Percentiles rank a stretch among this genome's conserved stretches.
These are phyloP conservation scores for Corniculantispora saksenae DNA, from an alignment of 2,329 filamentous ascomycete genomes.

Conservation along the genomic window DNA sequence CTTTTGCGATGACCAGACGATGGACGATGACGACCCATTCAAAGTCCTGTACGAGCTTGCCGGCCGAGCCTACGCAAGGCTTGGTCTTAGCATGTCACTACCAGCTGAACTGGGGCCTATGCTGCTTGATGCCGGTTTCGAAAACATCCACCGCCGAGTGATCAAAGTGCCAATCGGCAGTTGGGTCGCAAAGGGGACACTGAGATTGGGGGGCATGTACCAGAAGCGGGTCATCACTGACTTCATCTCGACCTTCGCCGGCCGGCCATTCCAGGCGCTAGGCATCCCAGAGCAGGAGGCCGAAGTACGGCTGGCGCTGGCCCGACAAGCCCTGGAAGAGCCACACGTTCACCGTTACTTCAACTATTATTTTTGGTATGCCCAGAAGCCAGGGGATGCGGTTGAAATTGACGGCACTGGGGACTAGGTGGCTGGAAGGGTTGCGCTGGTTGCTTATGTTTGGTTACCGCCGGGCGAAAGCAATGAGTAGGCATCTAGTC, in stretches of 20 bases:
- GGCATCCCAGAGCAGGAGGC: conserved; percentile 38
- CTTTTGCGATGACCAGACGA: conserved; percentile 46
- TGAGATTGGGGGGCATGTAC: conserved; percentile 45
- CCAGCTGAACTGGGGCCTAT: conserved; percentile 35
- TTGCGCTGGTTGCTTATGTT: too few species aligned
- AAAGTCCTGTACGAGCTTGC: conserved; percentile 35
- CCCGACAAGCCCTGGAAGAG: conserved; percentile 37
- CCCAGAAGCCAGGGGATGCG: conserved; percentile 43
- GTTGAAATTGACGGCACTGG: too few species aligned
- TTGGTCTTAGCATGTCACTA: conserved; percentile 42
- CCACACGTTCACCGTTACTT: conserved; percentile 43
- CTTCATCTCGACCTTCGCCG: conserved; percentile 43
- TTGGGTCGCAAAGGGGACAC: conserved; percentile 43
- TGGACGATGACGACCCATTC: conserved; percentile 42
- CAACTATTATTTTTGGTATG: conserved; percentile 44
- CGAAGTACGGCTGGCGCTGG: conserved; percentile 33
- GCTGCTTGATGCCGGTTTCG: conserved; percentile 46
- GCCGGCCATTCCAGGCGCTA: conserved; percentile 42
- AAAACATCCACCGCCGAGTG: conserved; percentile 42
- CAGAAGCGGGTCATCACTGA: conserved; percentile 45
- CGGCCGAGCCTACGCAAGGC: conserved; percentile 33
- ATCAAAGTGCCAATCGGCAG: conserved; percentile 48
- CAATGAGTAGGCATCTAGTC: too few species aligned
- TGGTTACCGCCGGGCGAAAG: too few species aligned
- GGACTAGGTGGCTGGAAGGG: too few species aligned